Percentiles rank a stretch among this genome's conserved stretches.
Conservation (phyloP, 1,139 yeast genomes). For the Suhomyces maxii region DNA sequence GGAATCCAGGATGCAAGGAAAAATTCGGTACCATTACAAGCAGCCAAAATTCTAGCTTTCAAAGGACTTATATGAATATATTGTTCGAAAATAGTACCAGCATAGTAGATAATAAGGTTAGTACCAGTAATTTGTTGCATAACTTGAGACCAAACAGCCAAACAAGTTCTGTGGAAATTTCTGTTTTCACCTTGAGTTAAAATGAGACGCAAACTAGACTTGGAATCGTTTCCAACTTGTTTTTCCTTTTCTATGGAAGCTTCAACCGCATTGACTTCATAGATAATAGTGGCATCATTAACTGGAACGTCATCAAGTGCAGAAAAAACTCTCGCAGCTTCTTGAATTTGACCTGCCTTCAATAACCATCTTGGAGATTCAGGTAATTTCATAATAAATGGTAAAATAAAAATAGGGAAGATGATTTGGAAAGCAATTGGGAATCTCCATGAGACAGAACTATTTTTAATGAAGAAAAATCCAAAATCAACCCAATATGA, state of each 20-base stretch:
- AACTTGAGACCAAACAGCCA: conserved; percentile 51
- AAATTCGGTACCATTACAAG: conserved; percentile 62
- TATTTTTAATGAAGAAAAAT: conserved; percentile 31
- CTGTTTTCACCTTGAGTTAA: conserved; percentile 40
- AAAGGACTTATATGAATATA: conserved; percentile 44
- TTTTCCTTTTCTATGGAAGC: conserved; percentile 29
- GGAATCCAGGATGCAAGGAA: conserved; percentile 63
- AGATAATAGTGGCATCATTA: conserved; percentile 23
- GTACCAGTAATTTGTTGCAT: conserved; percentile 65
- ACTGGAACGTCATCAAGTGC: conserved; percentile 39
- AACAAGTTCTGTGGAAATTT: conserved; percentile 47
- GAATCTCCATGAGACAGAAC: conserved; percentile 36
- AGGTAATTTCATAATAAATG: conserved; percentile 18
- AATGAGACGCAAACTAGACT: conserved; percentile 26
- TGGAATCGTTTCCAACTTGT: conserved; percentile 20
- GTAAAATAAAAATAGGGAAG: conserved; percentile 29
- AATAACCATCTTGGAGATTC: conserved; percentile 25
- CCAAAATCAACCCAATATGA: conserved; percentile 46
- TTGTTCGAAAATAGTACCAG: conserved; percentile 56
- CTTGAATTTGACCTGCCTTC: conserved; percentile 38
- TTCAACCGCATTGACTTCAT: conserved; percentile 33
- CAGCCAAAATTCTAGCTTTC: conserved; percentile 60
- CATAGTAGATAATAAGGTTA: conserved; percentile 67
- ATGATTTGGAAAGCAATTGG: conserved; percentile 48
- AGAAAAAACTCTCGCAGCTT: conserved; percentile 50